Evolutionary conservation across 495 filamentous ascomycete species (phyloP).

Genomic region (Xylona heveae): DNA sequence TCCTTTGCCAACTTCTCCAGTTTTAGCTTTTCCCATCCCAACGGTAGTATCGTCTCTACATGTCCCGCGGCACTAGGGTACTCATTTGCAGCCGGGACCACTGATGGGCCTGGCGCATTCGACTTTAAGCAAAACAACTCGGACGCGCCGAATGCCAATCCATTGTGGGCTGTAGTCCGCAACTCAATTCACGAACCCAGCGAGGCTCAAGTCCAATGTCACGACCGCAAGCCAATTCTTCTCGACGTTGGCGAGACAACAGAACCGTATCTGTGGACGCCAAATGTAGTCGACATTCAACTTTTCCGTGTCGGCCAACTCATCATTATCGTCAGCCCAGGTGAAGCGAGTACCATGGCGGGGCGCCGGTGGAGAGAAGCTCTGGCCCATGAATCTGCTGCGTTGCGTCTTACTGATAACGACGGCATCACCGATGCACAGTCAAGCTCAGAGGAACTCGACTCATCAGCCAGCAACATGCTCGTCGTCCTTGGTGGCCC

Average conservation of each 20-base stretch:
- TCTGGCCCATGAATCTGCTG: conserved; percentile 21
- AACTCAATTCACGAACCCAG: conserved; percentile 49
- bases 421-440: conserved; percentile 27
- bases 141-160: conserved; percentile 51
- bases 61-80: conserved; percentile 89
- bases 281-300: conserved; percentile 88
- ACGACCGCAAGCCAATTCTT: conserved; percentile 69
- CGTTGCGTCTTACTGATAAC: too few species aligned
- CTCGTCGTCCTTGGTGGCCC: conserved; percentile 81
- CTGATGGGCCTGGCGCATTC: conserved; percentile 80
- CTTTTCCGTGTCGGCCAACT: conserved; percentile 73
- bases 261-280: conserved; percentile 70
- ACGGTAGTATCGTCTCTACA: conserved; percentile 48
- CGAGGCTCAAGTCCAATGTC: conserved; percentile 53
- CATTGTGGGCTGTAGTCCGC: conserved; percentile 63
- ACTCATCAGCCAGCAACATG: neutral
- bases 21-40: conserved; percentile 44
- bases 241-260: conserved; percentile 71
- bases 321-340: conserved; percentile 68
- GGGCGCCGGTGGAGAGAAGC: conserved; percentile 78
- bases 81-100: conserved; percentile 86
- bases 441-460: conserved; percentile 14
- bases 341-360: conserved; percentile 90
- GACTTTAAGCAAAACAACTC: conserved; percentile 83
- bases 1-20: conserved; percentile 33